phyloP scores from a whole-genome alignment of 345 rosid genomes.

The Eucalyptus marginata region DNA sequence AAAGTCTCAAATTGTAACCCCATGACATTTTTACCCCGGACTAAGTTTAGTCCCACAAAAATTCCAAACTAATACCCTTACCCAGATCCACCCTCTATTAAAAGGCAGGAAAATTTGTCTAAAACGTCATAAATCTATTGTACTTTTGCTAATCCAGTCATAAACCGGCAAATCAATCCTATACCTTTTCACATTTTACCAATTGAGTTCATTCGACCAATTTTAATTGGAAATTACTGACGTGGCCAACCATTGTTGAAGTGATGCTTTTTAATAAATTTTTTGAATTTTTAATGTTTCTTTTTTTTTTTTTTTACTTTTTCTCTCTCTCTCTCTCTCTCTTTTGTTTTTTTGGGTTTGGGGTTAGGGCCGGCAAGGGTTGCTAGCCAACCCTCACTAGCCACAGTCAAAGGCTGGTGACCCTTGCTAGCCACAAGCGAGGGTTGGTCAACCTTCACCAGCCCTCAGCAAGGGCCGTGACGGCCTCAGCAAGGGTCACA shows the following conservation, averaged over 20 bases:
- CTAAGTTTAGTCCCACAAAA: not conserved
- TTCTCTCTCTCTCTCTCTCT: no score
- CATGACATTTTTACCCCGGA: accelerated
- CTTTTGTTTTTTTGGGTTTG: no score
- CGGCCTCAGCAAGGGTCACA: accelerated
- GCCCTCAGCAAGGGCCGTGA: accelerated
- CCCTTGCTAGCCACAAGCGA: no score
- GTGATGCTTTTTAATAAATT: no score
- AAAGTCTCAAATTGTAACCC: not conserved
- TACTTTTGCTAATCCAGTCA: accelerated
- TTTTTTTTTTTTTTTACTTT: no score
- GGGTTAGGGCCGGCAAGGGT: no score
- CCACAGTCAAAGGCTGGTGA: no score
- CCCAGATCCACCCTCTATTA: not conserved
- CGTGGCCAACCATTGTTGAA: accelerated
- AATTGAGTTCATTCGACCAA: accelerated
- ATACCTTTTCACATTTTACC: no score
- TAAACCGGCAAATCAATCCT: accelerated
- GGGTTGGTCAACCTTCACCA: accelerated
- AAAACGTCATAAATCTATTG: accelerated
- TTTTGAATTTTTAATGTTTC: no score
- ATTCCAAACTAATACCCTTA: accelerated
- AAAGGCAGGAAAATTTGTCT: not conserved
- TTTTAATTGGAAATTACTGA: no score
- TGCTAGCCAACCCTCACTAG: no score